Conservation (phyloP, 768 basidiomycete genomes). For the Pleurotus tuoliensis region DNA sequence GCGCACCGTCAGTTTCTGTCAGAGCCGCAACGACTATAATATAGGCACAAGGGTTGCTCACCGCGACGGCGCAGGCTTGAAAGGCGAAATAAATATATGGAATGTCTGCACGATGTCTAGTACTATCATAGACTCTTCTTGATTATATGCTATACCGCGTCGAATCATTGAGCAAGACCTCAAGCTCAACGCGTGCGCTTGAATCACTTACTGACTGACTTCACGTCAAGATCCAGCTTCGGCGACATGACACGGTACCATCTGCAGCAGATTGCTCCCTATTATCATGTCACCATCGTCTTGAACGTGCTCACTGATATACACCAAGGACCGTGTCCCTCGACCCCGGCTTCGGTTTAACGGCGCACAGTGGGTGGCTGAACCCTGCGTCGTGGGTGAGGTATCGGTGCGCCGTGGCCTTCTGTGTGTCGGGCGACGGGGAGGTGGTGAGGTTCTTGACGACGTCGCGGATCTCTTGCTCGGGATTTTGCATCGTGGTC, state of each 20-base stretch:
- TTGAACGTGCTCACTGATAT: slow-evolving; percentile 45
- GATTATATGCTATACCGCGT: slow-evolving; percentile 43
- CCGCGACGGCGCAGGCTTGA: slow-evolving; percentile 43
- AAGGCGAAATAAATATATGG: slow-evolving; percentile 44
- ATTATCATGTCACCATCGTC: background rate
- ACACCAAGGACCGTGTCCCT: slow-evolving; percentile 52
- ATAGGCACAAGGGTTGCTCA: slow-evolving; percentile 15
- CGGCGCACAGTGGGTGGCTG: slow-evolving; percentile 54
- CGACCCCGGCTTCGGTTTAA: slow-evolving; percentile 44
- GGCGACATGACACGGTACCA: slow-evolving; percentile 68
- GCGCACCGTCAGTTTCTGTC: background rate
- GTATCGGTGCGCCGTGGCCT: slow-evolving; percentile 42
- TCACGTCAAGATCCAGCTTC: slow-evolving; percentile 33
- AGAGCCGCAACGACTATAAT: background rate
- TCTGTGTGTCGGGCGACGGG: slow-evolving; percentile 45
- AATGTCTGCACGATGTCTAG: slow-evolving; percentile 55
- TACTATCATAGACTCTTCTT: slow-evolving; percentile 32
- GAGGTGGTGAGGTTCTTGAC: slow-evolving; percentile 44
- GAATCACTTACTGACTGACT: slow-evolving; percentile 37
- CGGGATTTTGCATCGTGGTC: slow-evolving; percentile 52
- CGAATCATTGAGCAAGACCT: background rate
- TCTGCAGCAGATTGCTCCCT: slow-evolving; percentile 21
- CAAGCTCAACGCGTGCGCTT: background rate
- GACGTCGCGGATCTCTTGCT: slow-evolving; percentile 42
- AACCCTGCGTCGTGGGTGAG: slow-evolving; percentile 54